Percentiles rank a stretch among this genome's conserved stretches.
phyloP scores from a whole-genome alignment of 2,329 filamentous ascomycete genomes.

The Hyphodiscus sp. region DNA sequence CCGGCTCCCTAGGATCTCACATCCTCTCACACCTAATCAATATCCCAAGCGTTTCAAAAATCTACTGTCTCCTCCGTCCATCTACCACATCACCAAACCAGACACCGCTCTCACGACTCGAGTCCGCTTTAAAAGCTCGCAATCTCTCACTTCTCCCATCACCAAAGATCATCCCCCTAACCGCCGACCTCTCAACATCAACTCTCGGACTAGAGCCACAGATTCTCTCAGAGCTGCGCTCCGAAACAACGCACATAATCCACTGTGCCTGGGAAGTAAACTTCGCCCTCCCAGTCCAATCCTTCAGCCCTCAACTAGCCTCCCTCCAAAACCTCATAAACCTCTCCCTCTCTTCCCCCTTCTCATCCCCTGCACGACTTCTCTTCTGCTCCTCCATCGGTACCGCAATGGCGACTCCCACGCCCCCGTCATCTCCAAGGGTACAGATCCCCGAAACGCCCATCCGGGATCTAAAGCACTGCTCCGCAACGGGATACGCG shows the following conservation, averaged over 20 bases:
- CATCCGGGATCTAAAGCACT: conserved; percentile 19
- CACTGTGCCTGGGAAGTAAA: conserved; percentile 50
- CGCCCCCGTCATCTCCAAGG: conserved; percentile 12
- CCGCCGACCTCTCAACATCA: conserved; percentile 33
- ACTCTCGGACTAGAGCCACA: conserved; percentile 33
- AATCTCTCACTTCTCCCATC: background rate
- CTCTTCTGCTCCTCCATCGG: conserved; percentile 35
- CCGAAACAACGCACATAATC: conserved; percentile 37
- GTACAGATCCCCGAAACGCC: conserved; percentile 31
- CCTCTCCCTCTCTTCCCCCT: conserved; percentile 28
- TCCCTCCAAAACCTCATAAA: conserved; percentile 33
- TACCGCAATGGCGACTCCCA: conserved; percentile 27
- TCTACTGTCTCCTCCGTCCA: conserved; percentile 49
- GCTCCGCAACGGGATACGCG: conserved; percentile 45
- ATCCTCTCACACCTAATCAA: conserved; percentile 52
- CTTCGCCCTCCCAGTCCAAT: conserved; percentile 45
- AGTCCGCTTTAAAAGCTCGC: background rate
- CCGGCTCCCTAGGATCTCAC: conserved; percentile 58
- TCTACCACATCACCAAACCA: conserved; percentile 26
- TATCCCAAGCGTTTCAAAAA: conserved; percentile 44
- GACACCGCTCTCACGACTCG: conserved; percentile 19
- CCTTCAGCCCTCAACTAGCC: conserved; percentile 37
- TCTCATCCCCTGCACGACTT: conserved; percentile 26
- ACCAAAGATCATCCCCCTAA: conserved; percentile 30
- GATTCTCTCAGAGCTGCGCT: conserved; percentile 24